A percentile compares a stretch with the other conserved stretches of the same genome.
Evolutionary conservation across 2,329 filamentous ascomycete species (phyloP).

Genomic region (Bipolaris gigantea): DNA sequence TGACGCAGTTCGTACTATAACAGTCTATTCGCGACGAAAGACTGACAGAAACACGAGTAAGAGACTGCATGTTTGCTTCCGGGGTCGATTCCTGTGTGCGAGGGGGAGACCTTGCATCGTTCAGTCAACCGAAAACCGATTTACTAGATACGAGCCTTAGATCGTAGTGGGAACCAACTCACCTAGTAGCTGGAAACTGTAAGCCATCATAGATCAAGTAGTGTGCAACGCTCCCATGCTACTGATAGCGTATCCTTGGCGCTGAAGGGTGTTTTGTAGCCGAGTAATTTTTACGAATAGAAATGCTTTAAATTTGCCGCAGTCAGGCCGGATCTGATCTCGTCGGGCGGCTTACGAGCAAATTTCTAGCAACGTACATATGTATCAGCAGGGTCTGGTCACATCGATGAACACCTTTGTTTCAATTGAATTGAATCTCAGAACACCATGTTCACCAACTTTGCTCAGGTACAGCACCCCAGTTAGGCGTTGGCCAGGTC

Average conservation of each 20-base stretch:
- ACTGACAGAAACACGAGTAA: background rate
- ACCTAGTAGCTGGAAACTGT: background rate
- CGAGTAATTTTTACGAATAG: background rate
- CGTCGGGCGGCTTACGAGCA: background rate
- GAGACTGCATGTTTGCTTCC: background rate
- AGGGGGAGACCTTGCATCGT: background rate
- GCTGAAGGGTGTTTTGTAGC: background rate
- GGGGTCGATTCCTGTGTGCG: background rate
- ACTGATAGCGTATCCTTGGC: background rate
- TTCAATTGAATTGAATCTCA: background rate
- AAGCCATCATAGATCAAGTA: background rate
- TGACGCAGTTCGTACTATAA: background rate
- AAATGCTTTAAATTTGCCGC: background rate
- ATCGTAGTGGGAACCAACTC: background rate
- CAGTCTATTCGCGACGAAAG: background rate
- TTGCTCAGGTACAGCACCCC: slow-evolving; percentile 8
- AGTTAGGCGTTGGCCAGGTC: slow-evolving; percentile 9
- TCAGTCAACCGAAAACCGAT: background rate
- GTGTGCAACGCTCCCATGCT: background rate
- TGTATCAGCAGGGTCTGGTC: background rate
- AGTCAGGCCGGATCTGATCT: background rate
- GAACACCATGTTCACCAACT: slow-evolving; percentile 5
- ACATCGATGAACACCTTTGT: background rate
- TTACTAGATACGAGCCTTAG: background rate
- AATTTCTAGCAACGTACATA: background rate